Conservation (phyloP, 345 rosid genomes). For the Boechera stricta region DNA sequence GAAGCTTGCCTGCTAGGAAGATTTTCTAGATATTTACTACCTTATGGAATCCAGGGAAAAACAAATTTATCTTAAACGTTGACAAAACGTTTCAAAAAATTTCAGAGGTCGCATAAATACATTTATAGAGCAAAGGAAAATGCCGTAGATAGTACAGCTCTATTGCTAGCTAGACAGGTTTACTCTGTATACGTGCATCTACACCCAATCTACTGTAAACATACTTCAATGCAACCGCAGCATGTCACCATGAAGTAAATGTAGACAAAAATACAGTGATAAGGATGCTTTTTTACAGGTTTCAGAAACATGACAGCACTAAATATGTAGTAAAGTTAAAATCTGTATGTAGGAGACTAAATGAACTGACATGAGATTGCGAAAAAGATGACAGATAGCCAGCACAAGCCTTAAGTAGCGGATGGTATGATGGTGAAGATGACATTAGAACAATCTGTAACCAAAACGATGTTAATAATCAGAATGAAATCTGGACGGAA, state of each 20-base stretch:
- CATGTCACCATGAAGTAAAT: background rate
- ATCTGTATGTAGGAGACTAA: slow-evolving; percentile 18
- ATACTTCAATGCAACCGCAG: background rate
- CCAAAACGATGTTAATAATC: slow-evolving; percentile 36
- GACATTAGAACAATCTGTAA: slow-evolving; percentile 77
- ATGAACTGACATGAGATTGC: slow-evolving; percentile 73
- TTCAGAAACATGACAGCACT: background rate
- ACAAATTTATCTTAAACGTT: background rate
- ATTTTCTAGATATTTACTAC: background rate
- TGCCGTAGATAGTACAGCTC: background rate
- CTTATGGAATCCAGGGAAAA: slow-evolving; percentile 1
- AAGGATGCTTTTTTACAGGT: background rate
- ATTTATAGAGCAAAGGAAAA: background rate
- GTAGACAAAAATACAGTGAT: background rate
- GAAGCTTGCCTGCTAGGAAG: slow-evolving; percentile 10
- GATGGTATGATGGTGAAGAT: slow-evolving; percentile 62
- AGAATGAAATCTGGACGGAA: slow-evolving; percentile 4
- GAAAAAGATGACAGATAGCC: slow-evolving; percentile 82
- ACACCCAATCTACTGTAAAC: background rate
- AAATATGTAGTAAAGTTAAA: background rate
- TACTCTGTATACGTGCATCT: slow-evolving; percentile 8
- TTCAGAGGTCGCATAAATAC: background rate
- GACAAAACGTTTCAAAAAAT: background rate
- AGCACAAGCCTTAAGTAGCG: slow-evolving; percentile 74
- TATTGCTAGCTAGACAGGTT: background rate